These are phyloP conservation scores for Tinospora cordifolia DNA, from an alignment of 164 flowering plant species.

Conservation along the genomic window DNA sequence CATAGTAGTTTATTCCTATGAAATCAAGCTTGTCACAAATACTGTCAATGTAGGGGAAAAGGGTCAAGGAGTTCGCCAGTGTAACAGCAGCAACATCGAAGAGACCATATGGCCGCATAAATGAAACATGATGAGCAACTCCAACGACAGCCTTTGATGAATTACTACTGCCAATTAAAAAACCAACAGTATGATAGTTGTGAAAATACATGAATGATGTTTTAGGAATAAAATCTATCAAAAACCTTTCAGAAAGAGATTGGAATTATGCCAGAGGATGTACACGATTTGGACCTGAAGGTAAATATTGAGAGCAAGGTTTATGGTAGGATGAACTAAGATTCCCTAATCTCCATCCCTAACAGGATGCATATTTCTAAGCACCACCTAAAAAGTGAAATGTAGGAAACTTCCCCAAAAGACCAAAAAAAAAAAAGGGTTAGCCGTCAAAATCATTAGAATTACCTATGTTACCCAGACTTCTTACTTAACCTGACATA, in stretches of 20 bases:
- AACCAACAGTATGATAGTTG: background rate
- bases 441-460: no score
- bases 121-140: constrained; percentile 88
- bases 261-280: no score
- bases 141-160: constrained; percentile 52
- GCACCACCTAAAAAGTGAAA: background rate
- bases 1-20: constrained; percentile 95
- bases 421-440: no score
- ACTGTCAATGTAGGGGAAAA: constrained; percentile 69
- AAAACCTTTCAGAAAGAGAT: background rate
- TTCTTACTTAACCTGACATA: no score
- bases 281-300: no score
- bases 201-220: background rate
- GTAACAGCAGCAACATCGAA: constrained; percentile 81
- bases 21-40: constrained; percentile 66
- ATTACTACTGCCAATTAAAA: constrained; percentile 28
- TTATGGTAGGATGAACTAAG: no score
- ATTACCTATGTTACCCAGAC: no score
- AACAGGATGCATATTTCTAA: no score
- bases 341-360: no score
- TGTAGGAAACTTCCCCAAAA: background rate
- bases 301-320: no score
- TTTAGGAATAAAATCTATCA: background rate
- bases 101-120: constrained; percentile 89
- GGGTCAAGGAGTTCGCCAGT: constrained; percentile 66